These are phyloP conservation scores for Globisporangium okanoganense DNA, from an alignment of 352 stramenopile genomes.

Conservation along the genomic window DNA sequence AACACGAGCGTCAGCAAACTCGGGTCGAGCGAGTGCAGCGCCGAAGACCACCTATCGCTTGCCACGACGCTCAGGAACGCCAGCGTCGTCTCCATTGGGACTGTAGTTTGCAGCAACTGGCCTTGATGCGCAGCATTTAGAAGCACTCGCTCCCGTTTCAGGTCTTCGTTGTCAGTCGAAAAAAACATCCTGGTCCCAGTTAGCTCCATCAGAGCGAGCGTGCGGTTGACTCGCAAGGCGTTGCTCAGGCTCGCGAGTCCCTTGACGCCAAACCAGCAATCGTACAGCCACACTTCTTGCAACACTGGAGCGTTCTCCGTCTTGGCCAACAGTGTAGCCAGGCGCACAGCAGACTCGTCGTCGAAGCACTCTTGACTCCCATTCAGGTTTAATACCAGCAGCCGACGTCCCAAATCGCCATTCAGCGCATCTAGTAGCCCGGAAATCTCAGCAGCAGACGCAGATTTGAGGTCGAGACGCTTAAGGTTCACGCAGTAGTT, in stretches of 20 bases:
- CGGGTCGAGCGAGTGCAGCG: neutral
- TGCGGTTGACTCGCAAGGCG: conserved; percentile 1
- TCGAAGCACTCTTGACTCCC: neutral
- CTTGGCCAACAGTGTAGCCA: neutral
- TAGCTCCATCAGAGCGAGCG: neutral
- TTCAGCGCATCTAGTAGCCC: neutral
- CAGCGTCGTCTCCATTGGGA: neutral
- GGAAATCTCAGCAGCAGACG: neutral
- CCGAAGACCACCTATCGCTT: neutral
- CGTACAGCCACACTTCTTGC: neutral
- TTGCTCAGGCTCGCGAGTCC: neutral
- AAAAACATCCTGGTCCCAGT: neutral
- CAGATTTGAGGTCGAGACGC: neutral
- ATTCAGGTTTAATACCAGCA: neutral
- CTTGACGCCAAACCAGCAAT: neutral
- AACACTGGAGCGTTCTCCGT: neutral
- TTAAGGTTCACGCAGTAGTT: neutral
- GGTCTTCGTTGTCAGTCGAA: neutral
- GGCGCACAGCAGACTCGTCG: neutral
- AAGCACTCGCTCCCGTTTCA: neutral
- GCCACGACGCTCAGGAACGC: neutral
- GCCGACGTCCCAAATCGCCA: neutral
- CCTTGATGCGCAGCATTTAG: neutral
- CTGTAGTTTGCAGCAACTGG: neutral
- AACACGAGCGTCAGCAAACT: neutral